Base-by-base conservation (phyloP, 2,329 filamentous ascomycete genomes). In the Tolypocladium paradoxum region DNA sequence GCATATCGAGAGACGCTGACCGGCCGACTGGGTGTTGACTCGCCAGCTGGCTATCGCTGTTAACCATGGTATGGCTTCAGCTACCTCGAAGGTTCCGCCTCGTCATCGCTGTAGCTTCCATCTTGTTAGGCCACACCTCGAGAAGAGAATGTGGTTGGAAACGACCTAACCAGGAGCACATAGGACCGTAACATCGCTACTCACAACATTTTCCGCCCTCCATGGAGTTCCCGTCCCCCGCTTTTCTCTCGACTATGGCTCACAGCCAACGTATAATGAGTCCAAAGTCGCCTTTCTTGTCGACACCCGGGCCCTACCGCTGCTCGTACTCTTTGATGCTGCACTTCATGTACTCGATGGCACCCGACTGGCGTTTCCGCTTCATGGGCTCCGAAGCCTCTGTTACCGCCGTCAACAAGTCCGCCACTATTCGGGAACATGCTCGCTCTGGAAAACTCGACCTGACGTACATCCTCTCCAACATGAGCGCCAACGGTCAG, bases 301-400 rank as follows among this genome's bases (percentile, higher is more conserved):
- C 55, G 78, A 81, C 62, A 75, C 75, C 64, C 74, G 78, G 1
- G 60, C 73, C 1, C 69, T 71, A 37, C 70, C 76, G 4, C 65
- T 74, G 55, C 71, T 81, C 45, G 76, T 76, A 3, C 77, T n/a
- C 78, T 1, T 67, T 79, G 38, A 67, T 80, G 63, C 69, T 81
- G 31, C 78, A 81, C 61, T 78, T 81, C 66, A 79, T 79, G 58
- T 69, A 73, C 5, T 76, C 81, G 22, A 73, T 81, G 2, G 78
- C 78, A 6, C 73, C 76, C 1, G 77, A 80, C 65, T 82, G 78
- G 78, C 73, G 72, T 29, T 79, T 80, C 66, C 71, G 72, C 38
- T 80, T 80, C 68, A 77, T 80, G 71, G 77, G 77, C 52, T 77
- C 74, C 16, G 34, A 62, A 24, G 69, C 71, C 50, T 76, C 73